These are phyloP conservation scores for Globisporangium paddicum DNA, from an alignment of 352 stramenopile species.

Conservation along the genomic window DNA sequence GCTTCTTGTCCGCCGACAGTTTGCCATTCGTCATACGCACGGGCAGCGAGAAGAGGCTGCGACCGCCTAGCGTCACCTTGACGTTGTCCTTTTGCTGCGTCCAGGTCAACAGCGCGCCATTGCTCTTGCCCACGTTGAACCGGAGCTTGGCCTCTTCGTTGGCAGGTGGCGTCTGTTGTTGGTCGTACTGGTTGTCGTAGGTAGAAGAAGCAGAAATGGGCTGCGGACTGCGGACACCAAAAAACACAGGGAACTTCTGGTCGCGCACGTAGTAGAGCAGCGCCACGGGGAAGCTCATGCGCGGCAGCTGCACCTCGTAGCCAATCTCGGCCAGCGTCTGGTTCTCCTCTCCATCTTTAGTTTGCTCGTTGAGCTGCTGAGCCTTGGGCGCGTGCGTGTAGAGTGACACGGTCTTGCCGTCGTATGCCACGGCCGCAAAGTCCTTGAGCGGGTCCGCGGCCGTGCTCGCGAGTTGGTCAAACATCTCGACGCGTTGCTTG, in stretches of 20 bases:
- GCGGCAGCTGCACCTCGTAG: slow-evolving; percentile 17
- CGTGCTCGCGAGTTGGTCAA: slow-evolving; percentile 39
- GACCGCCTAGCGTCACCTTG: slow-evolving; percentile 53
- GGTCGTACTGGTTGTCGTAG: slow-evolving; percentile 5
- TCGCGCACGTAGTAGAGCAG: slow-evolving; percentile 77
- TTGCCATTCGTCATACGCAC: slow-evolving; percentile 34
- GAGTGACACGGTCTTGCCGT: slow-evolving; percentile 51
- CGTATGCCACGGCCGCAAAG: slow-evolving; percentile 51
- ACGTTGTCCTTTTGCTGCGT: slow-evolving; percentile 53
- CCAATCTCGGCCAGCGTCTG: background rate
- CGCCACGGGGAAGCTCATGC: slow-evolving; percentile 67
- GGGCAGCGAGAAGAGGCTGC: slow-evolving; percentile 63
- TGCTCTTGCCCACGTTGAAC: slow-evolving; percentile 45
- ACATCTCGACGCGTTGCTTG: slow-evolving; percentile 37
- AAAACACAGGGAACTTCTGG: slow-evolving; percentile 66
- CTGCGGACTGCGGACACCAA: slow-evolving; percentile 28
- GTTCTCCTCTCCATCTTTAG: slow-evolving; percentile 2
- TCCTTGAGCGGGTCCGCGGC: slow-evolving; percentile 30
- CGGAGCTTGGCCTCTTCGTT: slow-evolving; percentile 25
- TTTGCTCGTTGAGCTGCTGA: slow-evolving; percentile 4
- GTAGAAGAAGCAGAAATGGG: too few relatives aligned
- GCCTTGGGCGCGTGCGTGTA: slow-evolving; percentile 34
- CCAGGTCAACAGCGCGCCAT: slow-evolving; percentile 43
- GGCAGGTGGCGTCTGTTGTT: background rate
- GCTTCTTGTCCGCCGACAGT: slow-evolving; percentile 17